Percentiles rank a stretch among this genome's conserved stretches.
These are phyloP conservation scores for Auriscalpium vulgare DNA, from an alignment of 768 basidiomycete species.

Conservation along the genomic window DNA sequence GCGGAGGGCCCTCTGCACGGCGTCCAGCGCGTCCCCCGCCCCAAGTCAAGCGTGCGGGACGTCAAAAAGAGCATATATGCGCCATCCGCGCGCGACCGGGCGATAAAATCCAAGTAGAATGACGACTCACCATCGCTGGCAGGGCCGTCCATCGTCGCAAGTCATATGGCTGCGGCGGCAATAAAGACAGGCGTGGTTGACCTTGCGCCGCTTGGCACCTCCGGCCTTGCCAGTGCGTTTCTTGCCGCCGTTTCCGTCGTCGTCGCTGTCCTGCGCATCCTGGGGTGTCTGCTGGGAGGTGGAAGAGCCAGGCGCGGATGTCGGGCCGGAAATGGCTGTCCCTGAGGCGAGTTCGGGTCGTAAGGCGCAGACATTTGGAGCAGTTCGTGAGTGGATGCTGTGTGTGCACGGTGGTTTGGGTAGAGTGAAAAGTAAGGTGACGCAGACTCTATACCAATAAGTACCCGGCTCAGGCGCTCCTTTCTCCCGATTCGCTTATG, in stretches of 20 bases:
- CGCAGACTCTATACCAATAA: too few relatives aligned
- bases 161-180: constrained; percentile 92
- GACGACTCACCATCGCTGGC: constrained; percentile 81
- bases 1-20: constrained; percentile 4
- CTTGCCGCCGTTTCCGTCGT: constrained; percentile 26
- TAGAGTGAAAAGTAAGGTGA: too few relatives aligned
- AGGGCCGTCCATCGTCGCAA: constrained; percentile 83
- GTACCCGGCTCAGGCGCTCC: too few relatives aligned
- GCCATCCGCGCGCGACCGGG: too few relatives aligned
- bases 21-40: not conserved
- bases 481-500: too few relatives aligned
- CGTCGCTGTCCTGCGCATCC: constrained; percentile 13
- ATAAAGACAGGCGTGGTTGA: constrained; percentile 90
- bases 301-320: not conserved
- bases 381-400: too few relatives aligned
- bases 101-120: not conserved
- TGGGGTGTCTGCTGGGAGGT: not conserved
- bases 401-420: too few relatives aligned
- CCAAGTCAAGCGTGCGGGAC: constrained; percentile 3
- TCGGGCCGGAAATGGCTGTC: too few relatives aligned
- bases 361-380: too few relatives aligned
- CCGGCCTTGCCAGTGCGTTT: constrained; percentile 30
- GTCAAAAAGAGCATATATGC: not conserved
- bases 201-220: constrained; percentile 64
- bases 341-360: too few relatives aligned